These are phyloP conservation scores for Wickerhamiella cacticola DNA, from an alignment of 805 yeast genomes.

Conservation along the genomic window DNA sequence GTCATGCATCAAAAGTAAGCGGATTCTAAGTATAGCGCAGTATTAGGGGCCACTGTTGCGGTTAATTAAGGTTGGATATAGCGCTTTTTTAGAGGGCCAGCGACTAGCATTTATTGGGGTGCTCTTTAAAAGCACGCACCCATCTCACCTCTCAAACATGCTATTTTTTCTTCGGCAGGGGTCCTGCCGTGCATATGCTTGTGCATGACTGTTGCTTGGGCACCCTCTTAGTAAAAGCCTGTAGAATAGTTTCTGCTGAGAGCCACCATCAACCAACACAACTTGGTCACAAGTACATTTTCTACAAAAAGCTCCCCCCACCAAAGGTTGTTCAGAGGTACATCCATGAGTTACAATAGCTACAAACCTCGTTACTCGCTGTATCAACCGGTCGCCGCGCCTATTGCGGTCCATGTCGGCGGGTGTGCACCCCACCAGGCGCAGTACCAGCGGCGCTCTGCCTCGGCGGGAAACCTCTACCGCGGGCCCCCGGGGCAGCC, in stretches of 20 bases:
- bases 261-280: not conserved
- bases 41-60: too few relatives aligned
- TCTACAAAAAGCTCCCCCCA: not conserved
- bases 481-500: not conserved
- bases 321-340: not conserved
- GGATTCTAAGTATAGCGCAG: conserved; percentile 1
- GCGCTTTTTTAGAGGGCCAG: too few relatives aligned
- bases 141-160: not conserved
- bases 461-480: not conserved
- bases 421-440: not conserved
- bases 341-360: conserved; percentile 7
- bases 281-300: conserved; percentile 1
- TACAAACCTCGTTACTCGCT: conserved; percentile 9
- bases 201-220: conserved; percentile 12
- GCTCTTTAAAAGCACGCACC: too few relatives aligned
- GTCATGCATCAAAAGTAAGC: conserved; percentile 3
- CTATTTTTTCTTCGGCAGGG: not conserved
- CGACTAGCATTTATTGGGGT: too few relatives aligned
- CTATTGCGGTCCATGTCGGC: conserved; percentile 2
- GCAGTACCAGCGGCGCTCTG: conserved; percentile 3
- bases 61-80: too few relatives aligned
- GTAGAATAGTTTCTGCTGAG: not conserved
- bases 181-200: conserved; percentile 2
- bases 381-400: conserved; percentile 5
- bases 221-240: conserved; percentile 5